Evolutionary conservation across 805 yeast species (phyloP).

Genomic region (Starmerella powellii): DNA sequence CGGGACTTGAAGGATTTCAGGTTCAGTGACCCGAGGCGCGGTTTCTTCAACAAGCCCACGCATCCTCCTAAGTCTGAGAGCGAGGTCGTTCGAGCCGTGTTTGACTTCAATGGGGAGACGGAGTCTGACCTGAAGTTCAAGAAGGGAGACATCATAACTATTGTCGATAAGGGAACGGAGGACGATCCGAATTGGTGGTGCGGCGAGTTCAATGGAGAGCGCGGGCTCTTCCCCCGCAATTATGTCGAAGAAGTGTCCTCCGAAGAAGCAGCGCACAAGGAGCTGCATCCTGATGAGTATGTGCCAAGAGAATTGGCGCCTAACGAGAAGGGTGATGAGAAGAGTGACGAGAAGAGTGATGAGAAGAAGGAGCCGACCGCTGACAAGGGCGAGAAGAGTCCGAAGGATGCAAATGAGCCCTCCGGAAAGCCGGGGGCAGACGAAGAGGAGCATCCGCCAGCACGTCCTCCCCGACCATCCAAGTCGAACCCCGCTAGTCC

Average conservation of each 20-base stretch:
- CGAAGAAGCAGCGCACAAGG: background rate
- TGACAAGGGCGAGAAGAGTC: no score
- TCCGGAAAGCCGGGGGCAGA: no score
- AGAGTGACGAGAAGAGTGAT: no score
- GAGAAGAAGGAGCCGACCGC: no score
- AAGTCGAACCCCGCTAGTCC: no score
- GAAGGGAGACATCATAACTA: constrained; percentile 30
- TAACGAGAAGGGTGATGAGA: background rate
- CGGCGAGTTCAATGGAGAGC: constrained; percentile 34
- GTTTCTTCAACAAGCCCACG: constrained; percentile 15
- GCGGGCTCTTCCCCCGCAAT: constrained; percentile 39
- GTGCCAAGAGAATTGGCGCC: constrained; percentile 1
- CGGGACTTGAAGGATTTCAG: constrained; percentile 9
- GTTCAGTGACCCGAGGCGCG: constrained; percentile 15
- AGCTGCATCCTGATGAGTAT: constrained; percentile 11
- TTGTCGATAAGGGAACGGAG: constrained; percentile 30
- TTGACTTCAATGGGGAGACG: constrained; percentile 30
- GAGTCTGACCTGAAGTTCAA: constrained; percentile 31
- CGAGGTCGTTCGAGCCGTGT: constrained; percentile 27
- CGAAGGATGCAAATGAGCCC: no score
- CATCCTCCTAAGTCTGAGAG: constrained; percentile 8
- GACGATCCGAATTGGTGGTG: constrained; percentile 40
- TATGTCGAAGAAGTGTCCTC: constrained; percentile 27
- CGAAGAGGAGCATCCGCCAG: no score
- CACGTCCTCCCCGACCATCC: no score